These are phyloP conservation scores for Hymenoscyphus salicellus DNA, from an alignment of 2,329 filamentous ascomycete species.

Conservation along the genomic window DNA sequence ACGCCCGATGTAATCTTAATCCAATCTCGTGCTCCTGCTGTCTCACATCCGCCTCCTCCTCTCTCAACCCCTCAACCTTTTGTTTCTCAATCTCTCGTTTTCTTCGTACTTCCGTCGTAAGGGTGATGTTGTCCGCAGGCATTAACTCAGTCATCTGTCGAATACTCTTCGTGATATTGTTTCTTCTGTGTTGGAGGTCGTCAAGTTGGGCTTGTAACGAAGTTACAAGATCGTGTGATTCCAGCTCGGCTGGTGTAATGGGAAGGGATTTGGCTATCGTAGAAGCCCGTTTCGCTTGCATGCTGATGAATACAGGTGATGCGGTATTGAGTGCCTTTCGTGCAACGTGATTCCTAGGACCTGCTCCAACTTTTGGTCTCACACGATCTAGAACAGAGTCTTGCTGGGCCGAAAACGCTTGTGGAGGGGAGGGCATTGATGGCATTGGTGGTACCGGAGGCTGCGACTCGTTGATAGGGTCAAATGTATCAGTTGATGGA, in stretches of 20 bases:
- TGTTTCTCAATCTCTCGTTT: constrained; percentile 55
- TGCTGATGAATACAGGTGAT: constrained; percentile 33
- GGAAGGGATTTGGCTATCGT: constrained; percentile 53
- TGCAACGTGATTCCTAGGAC: constrained; percentile 17
- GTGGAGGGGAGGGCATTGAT: constrained; percentile 15
- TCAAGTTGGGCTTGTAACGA: constrained; percentile 64
- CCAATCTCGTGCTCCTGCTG: constrained; percentile 77
- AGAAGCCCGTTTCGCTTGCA: constrained; percentile 25
- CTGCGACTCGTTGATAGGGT: constrained; percentile 16
- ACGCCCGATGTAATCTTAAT: constrained; percentile 68
- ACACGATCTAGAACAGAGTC: constrained; percentile 32
- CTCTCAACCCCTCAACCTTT: constrained; percentile 64
- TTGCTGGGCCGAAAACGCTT: constrained; percentile 14
- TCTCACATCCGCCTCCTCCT: constrained; percentile 69
- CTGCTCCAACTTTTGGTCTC: constrained; percentile 26
- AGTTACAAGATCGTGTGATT: constrained; percentile 62
- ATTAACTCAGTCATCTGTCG: constrained; percentile 75
- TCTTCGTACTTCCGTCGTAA: constrained; percentile 60
- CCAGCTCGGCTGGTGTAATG: constrained; percentile 58
- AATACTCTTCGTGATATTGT: constrained; percentile 71
- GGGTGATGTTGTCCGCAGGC: constrained; percentile 66
- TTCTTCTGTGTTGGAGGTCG: constrained; percentile 62
- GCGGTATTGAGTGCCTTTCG: constrained; percentile 31
- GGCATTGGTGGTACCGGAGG: constrained; percentile 22
- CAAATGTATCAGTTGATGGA: constrained; percentile 30